Percentiles rank a stretch among this genome's conserved stretches.
These are phyloP conservation scores for Pulicaria dysenterica DNA, from an alignment of 129 eudicot genomes.

Conservation along the genomic window DNA sequence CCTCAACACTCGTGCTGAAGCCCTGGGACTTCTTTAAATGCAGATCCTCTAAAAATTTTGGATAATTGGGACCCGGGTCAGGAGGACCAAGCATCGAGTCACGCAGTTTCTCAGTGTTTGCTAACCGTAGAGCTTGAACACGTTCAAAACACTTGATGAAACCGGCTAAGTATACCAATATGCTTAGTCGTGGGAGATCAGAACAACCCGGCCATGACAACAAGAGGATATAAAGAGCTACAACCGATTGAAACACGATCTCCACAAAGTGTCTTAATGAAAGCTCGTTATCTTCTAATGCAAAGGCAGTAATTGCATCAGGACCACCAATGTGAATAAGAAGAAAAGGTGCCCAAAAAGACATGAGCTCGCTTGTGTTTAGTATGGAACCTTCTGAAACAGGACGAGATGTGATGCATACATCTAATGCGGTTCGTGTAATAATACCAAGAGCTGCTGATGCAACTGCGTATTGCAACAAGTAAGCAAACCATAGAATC, in stretches of 20 bases:
- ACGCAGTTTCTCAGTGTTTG: conserved; percentile 38
- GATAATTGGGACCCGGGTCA: conserved; percentile 55
- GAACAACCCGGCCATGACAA: conserved; percentile 38
- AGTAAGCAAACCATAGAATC: conserved; percentile 54
- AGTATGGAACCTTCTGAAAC: background rate
- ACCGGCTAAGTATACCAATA: conserved; percentile 33
- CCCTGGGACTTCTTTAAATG: conserved; percentile 46
- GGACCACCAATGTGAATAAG: conserved; percentile 50
- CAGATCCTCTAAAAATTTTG: conserved; percentile 45
- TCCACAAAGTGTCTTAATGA: conserved; percentile 44
- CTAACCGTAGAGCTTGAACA: conserved; percentile 40
- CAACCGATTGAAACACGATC: conserved; percentile 25
- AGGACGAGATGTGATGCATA: conserved; percentile 21
- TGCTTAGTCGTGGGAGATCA: conserved; percentile 14
- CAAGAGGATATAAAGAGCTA: conserved; percentile 37
- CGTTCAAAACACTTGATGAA: conserved; percentile 48
- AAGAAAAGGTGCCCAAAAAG: conserved; percentile 42
- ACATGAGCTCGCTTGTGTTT: conserved; percentile 33
- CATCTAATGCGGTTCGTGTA: conserved; percentile 33
- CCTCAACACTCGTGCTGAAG: conserved; percentile 37
- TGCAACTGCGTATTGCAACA: conserved; percentile 48
- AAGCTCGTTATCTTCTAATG: conserved; percentile 51
- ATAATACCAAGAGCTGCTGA: conserved; percentile 47
- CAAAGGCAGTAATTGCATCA: conserved; percentile 47
- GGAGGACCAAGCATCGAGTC: conserved; percentile 44